Conservation (phyloP, 129 eudicot species). For the Mikania micrantha region DNA sequence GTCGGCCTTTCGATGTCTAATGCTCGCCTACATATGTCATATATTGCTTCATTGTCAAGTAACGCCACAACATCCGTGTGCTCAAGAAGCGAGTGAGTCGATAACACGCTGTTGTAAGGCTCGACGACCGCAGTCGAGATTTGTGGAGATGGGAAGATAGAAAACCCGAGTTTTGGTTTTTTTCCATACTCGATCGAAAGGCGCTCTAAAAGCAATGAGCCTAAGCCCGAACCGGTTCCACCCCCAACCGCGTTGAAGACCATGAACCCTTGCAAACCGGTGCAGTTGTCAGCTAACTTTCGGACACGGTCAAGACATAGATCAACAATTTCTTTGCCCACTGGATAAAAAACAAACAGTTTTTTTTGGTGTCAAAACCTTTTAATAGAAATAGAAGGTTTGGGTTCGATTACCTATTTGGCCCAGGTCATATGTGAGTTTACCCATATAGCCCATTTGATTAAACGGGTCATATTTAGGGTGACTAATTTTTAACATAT, state of each 20-base stretch:
- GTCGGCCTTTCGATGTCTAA: slow-evolving; percentile 58
- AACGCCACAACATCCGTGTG: slow-evolving; percentile 64
- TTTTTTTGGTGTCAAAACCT: no score
- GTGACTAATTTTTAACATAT: no score
- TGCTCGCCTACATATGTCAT: slow-evolving; percentile 60
- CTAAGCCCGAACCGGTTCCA: slow-evolving; percentile 58
- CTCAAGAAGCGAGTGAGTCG: slow-evolving; percentile 63
- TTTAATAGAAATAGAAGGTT: no score
- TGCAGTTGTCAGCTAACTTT: slow-evolving; percentile 69
- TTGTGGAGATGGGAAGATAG: slow-evolving; percentile 70
- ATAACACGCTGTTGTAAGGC: slow-evolving; percentile 55
- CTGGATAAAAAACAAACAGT: slow-evolving; percentile 48
- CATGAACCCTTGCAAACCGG: slow-evolving; percentile 76
- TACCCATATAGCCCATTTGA: neutral
- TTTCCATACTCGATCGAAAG: slow-evolving; percentile 62
- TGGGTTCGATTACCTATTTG: no score
- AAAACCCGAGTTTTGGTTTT: slow-evolving; percentile 63
- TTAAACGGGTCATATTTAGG: neutral
- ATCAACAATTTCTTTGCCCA: slow-evolving; percentile 65
- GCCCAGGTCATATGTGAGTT: neutral
- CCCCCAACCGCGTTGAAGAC: slow-evolving; percentile 80
- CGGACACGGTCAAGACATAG: slow-evolving; percentile 65
- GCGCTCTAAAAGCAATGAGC: slow-evolving; percentile 52
- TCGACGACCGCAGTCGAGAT: slow-evolving; percentile 70
- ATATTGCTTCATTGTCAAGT: slow-evolving; percentile 60